phyloP scores from a whole-genome alignment of 2,329 filamentous ascomycete species.

The Hypoxylon sp. region DNA sequence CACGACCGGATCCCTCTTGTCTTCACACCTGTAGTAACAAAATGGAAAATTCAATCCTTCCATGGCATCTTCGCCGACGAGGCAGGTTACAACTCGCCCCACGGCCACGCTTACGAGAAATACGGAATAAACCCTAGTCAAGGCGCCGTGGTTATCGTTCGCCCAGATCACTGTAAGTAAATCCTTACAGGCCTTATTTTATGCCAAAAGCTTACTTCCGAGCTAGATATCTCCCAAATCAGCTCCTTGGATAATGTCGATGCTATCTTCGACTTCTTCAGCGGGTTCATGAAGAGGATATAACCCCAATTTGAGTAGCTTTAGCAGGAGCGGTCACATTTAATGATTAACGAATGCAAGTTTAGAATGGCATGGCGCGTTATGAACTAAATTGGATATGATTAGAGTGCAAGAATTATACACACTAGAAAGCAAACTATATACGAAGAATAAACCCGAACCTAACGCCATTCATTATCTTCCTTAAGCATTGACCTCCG shows the following conservation, averaged over 20 bases:
- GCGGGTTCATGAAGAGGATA: constrained; percentile 38
- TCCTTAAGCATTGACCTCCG: constrained; percentile 62
- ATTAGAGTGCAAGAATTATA: no score
- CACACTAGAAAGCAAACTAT: background rate
- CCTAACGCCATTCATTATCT: background rate
- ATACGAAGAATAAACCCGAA: background rate
- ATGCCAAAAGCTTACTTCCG: no score
- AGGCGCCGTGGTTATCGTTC: constrained; percentile 61
- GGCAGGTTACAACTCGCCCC: constrained; percentile 61
- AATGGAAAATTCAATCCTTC: constrained; percentile 63
- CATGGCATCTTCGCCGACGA: constrained; percentile 68
- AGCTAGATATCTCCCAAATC: constrained; percentile 43
- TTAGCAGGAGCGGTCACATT: no score
- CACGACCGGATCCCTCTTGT: constrained; percentile 61
- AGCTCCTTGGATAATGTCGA: constrained; percentile 30
- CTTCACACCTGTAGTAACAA: constrained; percentile 65
- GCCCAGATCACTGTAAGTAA: constrained; percentile 68
- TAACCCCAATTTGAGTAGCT: no score
- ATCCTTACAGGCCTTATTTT: no score
- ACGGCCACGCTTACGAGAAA: constrained; percentile 64
- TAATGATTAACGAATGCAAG: no score
- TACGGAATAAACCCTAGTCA: constrained; percentile 59
- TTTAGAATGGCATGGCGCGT: no score
- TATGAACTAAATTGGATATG: no score
- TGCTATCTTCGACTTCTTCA: constrained; percentile 37